Evolutionary conservation across 2,329 filamentous ascomycete species (phyloP).

Genomic region (Phaeoacremonium minimum): DNA sequence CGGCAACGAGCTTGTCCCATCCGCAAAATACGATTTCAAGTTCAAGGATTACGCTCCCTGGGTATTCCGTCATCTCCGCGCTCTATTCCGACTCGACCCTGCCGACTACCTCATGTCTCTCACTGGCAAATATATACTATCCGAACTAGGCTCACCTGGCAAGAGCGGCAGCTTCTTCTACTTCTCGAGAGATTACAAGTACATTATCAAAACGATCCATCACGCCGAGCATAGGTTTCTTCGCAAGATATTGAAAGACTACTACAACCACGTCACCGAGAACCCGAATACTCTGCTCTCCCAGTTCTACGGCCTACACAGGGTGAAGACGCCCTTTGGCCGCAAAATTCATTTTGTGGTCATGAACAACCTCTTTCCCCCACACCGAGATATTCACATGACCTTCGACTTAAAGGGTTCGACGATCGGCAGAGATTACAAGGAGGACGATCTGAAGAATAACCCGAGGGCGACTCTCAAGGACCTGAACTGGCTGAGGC

Average conservation of each 20-base stretch:
- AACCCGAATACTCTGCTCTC: slow-evolving; percentile 97
- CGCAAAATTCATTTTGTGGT: slow-evolving; percentile 99
- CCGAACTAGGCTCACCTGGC: slow-evolving; percentile 91
- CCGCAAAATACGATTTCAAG: slow-evolving; percentile 99
- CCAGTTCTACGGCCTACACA: slow-evolving; percentile 94
- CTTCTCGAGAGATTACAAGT: slow-evolving; percentile 98
- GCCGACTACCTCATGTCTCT: slow-evolving; percentile 98
- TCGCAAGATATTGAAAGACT: slow-evolving; percentile 79
- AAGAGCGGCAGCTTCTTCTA: slow-evolving; percentile 99
- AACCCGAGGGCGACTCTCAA: slow-evolving; percentile 94
- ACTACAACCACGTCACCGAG: slow-evolving; percentile 82
- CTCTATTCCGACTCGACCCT: slow-evolving; percentile 85
- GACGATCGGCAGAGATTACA: slow-evolving; percentile 87
- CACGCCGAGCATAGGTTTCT: slow-evolving; percentile 89
- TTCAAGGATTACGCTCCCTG: slow-evolving; percentile 99
- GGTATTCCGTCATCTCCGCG: slow-evolving; percentile 91
- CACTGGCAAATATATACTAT: slow-evolving; percentile 97
- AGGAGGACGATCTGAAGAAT: slow-evolving; percentile 78
- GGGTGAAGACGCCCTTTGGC: slow-evolving; percentile 97
- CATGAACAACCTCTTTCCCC: slow-evolving; percentile 99
- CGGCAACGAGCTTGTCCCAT: slow-evolving; percentile 94
- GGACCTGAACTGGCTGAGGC: slow-evolving; percentile 91
- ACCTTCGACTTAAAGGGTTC: slow-evolving; percentile 98
- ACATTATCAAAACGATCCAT: slow-evolving; percentile 99
- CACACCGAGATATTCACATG: slow-evolving; percentile 93